phyloP scores from a whole-genome alignment of 768 basidiomycete species.

The Boletus rufocinnamomeus region DNA sequence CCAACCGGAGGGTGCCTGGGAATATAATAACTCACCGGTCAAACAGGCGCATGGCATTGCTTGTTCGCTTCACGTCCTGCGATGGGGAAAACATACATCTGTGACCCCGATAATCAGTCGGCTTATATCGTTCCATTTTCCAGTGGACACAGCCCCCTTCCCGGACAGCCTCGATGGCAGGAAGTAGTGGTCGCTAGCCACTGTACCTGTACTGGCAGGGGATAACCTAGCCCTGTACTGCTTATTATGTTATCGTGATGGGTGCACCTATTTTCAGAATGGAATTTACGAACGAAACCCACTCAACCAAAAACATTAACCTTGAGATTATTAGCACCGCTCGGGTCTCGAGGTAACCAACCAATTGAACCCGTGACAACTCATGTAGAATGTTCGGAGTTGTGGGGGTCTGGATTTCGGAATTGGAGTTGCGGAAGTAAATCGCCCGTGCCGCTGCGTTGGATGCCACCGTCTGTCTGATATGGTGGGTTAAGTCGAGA shows the following conservation, averaged over 20 bases:
- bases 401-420: not conserved
- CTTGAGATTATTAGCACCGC: not conserved
- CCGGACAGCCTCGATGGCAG: not conserved
- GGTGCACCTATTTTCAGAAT: not conserved
- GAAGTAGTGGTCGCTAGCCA: not conserved
- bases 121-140: slow-evolving; percentile 2
- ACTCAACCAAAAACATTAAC: not conserved
- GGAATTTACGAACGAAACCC: not conserved
- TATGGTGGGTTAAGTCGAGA: too few species aligned
- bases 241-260: not conserved
- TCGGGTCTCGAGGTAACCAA: not conserved
- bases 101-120: not conserved
- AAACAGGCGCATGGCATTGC: not conserved
- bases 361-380: not conserved
- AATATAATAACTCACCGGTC: not conserved
- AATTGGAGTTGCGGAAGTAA: not conserved
- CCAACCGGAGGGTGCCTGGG: too few species aligned
- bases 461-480: too few species aligned
- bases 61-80: not conserved
- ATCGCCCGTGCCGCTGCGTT: too few species aligned
- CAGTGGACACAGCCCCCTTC: not conserved
- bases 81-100: not conserved
- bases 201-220: too few species aligned
- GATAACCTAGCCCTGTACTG: too few species aligned
- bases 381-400: not conserved